Evolutionary conservation across 441 rosid genomes (phyloP).

Genomic region (Croton laevigatus): DNA sequence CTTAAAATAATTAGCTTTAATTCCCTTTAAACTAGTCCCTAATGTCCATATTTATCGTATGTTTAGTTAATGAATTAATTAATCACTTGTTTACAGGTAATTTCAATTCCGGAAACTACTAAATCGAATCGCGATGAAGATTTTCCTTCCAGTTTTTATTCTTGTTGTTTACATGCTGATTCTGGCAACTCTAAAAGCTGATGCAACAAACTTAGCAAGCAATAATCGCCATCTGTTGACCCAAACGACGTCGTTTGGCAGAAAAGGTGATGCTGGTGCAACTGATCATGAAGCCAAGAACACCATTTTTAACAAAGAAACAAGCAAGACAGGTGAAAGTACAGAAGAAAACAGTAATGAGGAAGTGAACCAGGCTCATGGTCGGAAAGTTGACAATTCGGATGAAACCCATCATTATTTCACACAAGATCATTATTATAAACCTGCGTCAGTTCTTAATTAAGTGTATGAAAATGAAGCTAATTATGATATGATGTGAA

Average conservation of each 20-base stretch:
- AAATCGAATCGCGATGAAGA: background rate
- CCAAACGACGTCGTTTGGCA: background rate
- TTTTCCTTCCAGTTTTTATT: background rate
- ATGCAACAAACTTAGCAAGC: background rate
- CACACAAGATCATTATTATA: no score
- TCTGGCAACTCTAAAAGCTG: background rate
- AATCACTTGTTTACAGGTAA: no score
- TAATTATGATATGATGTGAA: no score
- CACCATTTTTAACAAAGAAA: background rate
- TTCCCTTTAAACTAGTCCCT: background rate
- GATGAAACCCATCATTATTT: no score
- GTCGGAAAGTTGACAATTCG: no score
- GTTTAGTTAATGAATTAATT: no score
- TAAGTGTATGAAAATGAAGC: no score
- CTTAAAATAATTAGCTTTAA: background rate
- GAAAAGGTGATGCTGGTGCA: background rate
- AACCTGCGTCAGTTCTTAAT: no score
- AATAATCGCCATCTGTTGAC: background rate
- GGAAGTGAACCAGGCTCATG: no score
- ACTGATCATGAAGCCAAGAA: background rate
- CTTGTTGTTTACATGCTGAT: background rate
- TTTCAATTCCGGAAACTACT: no score
- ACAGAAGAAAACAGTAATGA: no score
- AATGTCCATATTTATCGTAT: no score
- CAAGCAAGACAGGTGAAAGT: background rate